Base-by-base conservation (phyloP, 2,329 filamentous ascomycete genomes). In the Akanthomyces lecanii region DNA sequence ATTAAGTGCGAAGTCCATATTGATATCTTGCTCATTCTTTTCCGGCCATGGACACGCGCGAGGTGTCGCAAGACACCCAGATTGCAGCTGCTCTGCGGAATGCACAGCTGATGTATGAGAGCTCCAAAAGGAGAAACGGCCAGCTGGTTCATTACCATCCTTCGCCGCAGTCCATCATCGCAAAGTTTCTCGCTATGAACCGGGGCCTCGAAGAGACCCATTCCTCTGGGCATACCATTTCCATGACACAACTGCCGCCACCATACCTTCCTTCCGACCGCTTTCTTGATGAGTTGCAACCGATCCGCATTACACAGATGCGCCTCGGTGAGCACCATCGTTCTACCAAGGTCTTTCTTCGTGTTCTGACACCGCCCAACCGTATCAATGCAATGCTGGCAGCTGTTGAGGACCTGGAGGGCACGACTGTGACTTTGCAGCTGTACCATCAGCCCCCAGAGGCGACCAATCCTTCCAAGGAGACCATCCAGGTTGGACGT, bases 371-470 rank as follows among this genome's bases (percentile, higher is more conserved):
- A 1, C 65, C 65, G 0, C 65, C 71, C 0, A 4, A 57, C 7
- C 64, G 68, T 0, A 63, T 65, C 1, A 68, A 64, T 3, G 67
- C 64, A 18, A 12, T 72, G n/a, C 61, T 67, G 65, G 66, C 69
- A 1, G 67, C 80, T 38, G 75, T 73, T 0, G 74, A 81, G 44
- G 80, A 82, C 60, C 71, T 79, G 57, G 65, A 69, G 4, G 71
- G 70, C 1, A 74, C 71, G 0, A 73, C 72, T 1, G 59, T 77
- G 1, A 10, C 74, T 23, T 66, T 81, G 1, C 71, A 78, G 62
- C 66, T 81, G 0, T 76, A 79, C 63, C 73, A 81, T 52, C 77
- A 80, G 48, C 76, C 75, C 7, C 71, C 74, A 2, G 76, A 78
- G 33, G 63, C 69, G 1, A 63, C 73, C 1, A 69, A 76, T 0